phyloP scores from a whole-genome alignment of 2,329 filamentous ascomycete genomes.

The Exutisphaerella laricina region DNA sequence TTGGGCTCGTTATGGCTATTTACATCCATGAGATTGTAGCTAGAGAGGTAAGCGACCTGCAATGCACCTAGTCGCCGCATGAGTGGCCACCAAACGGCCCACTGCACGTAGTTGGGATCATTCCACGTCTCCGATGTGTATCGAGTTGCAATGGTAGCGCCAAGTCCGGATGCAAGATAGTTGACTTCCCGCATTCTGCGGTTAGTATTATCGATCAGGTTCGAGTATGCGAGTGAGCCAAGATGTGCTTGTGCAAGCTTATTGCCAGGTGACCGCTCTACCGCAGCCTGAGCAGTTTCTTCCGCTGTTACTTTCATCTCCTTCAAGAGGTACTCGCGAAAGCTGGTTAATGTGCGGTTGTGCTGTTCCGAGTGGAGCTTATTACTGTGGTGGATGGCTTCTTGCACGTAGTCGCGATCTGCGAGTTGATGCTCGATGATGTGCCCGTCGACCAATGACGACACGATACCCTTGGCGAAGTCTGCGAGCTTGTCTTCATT shows the following conservation, averaged over 20 bases:
- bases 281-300: slow-evolving; percentile 5
- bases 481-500: slow-evolving; percentile 36
- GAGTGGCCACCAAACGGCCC: background rate
- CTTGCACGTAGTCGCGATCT: slow-evolving; percentile 15
- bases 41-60: background rate
- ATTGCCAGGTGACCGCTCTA: slow-evolving; percentile 8
- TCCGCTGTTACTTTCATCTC: background rate
- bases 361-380: slow-evolving; percentile 13
- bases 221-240: slow-evolving; percentile 28
- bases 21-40: background rate
- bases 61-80: too few relatives aligned
- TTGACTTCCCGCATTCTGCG: slow-evolving; percentile 52
- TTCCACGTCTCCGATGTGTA: slow-evolving; percentile 52
- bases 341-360: slow-evolving; percentile 7
- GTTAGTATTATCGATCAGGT: slow-evolving; percentile 25
- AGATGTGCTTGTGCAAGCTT: slow-evolving; percentile 18
- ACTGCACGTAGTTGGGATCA: slow-evolving; percentile 16
- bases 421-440: slow-evolving; percentile 15
- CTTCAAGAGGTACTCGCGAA: slow-evolving; percentile 4
- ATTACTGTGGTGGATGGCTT: slow-evolving; percentile 6
- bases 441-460: slow-evolving; percentile 11
- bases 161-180: slow-evolving; percentile 62
- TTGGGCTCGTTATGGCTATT: background rate
- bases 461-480: slow-evolving; percentile 34
- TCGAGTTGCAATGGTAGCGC: slow-evolving; percentile 57